phyloP scores from a whole-genome alignment of 129 eudicot genomes.

The Lonicera japonica region DNA sequence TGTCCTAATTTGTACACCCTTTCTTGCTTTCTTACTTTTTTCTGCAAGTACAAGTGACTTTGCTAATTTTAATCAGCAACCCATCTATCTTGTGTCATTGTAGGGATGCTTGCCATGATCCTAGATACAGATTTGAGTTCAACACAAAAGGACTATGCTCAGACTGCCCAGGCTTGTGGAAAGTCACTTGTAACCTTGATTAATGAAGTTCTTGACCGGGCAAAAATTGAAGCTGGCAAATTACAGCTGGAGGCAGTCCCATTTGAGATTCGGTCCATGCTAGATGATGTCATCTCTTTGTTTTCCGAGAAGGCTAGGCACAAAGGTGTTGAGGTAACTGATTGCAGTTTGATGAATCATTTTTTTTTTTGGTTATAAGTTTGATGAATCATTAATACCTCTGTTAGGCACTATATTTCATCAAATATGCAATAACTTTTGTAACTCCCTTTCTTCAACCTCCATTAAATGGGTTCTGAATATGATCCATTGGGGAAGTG shows the following conservation, averaged over 20 bases:
- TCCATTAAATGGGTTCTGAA: not conserved
- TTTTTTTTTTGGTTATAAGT: not conserved
- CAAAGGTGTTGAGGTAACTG: conserved; percentile 69
- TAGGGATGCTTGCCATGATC: conserved; percentile 79
- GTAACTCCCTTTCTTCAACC: not conserved
- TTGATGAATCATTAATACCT: too few species aligned
- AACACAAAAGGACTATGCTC: conserved; percentile 76
- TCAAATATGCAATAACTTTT: not conserved
- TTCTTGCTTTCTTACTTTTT: too few species aligned
- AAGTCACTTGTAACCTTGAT: conserved; percentile 65
- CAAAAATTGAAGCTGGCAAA: conserved; percentile 89
- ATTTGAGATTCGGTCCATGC: conserved; percentile 59
- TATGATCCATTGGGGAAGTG: conserved; percentile 29
- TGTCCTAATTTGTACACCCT: not conserved
- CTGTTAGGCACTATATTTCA: not conserved
- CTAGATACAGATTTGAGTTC: conserved; percentile 76
- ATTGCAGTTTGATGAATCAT: not conserved
- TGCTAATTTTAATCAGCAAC: not conserved
- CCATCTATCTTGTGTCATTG: conserved; percentile 4
- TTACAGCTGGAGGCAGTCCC: conserved; percentile 74
- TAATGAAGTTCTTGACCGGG: conserved; percentile 81
- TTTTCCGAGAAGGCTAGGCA: conserved; percentile 80
- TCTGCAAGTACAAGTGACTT: too few species aligned
- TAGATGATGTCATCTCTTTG: conserved; percentile 77
- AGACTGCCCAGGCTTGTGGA: conserved; percentile 87